Base-by-base conservation (phyloP, 257 asterid species). In the Buddleja alternifolia region DNA sequence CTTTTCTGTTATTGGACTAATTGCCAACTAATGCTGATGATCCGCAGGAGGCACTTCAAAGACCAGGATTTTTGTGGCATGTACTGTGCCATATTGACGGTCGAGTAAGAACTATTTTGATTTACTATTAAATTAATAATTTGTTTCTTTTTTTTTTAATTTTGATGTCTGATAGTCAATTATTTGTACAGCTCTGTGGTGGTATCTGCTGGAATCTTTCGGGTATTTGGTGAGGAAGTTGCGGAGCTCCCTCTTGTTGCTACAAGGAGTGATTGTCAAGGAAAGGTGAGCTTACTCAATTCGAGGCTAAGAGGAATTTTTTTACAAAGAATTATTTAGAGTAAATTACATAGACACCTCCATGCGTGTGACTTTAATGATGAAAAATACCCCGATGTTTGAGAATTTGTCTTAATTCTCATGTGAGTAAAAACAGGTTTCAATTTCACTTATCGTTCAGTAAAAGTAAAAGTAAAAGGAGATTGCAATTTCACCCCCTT, bases 231-330 rank as follows among this genome's bases (percentile, higher is more conserved):
- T 7, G 80, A 78, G 80, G 95, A 88, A 74, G 78, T 88, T 23
- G 98, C 95, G 0, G 97, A 93, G 80, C 87, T 90, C 42, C 98
- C 98, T 14, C 72, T 93, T 25, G 98, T 90, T 54, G 98, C 98
- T 3, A 93, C 98, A 3, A 63, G 77, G 63, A 69, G 68, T 14
- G 77, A 72, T 40, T 77, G 56, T 67, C 94, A 90, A 71, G 93
- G 96, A 72, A 85, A 82, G 94, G 97, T 88, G 23, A 24, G 76
- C 32, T 51, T 34, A 29, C 53, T 45, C 25, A 42, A n/a, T 20
- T n/a, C 17, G 41, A 21, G 54, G 25, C 36, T 34, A 41, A 24
- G 19, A 53, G 17, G 68, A 52, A 29, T 29, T 29, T 1, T 29
- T 29, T 29, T 29, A n/a, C n/a, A n/a, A n/a, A n/a, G n/a, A n/a